phyloP scores from a whole-genome alignment of 2,329 filamentous ascomycete species.

The Stemphylium beticola region DNA sequence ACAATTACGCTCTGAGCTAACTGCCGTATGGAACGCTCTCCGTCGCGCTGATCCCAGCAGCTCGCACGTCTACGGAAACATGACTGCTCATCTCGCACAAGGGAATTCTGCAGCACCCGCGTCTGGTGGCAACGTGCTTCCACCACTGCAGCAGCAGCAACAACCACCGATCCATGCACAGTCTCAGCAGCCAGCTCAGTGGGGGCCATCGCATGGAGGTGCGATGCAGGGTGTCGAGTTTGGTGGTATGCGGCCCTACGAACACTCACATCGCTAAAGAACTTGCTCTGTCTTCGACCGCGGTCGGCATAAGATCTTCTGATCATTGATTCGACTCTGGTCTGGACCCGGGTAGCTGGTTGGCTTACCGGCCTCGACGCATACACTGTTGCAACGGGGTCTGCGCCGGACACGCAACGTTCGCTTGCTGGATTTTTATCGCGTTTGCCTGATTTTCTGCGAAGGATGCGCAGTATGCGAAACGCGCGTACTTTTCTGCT shows the following conservation, averaged over 20 bases:
- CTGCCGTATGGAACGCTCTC: constrained; percentile 54
- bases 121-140: constrained; percentile 40
- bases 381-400: neutral
- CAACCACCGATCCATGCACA: constrained; percentile 17
- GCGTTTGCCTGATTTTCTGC: neutral
- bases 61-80: constrained; percentile 56
- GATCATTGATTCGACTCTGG: neutral
- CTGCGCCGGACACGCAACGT: neutral
- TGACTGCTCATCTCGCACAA: constrained; percentile 53
- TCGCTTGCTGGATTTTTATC: neutral
- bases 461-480: neutral
- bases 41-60: constrained; percentile 54
- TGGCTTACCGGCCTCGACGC: neutral
- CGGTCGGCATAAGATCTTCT: neutral
- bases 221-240: constrained; percentile 61
- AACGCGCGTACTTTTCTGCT: constrained; percentile 1
- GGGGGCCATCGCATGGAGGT: constrained; percentile 34
- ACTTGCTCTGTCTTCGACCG: neutral
- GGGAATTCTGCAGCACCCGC: constrained; percentile 42
- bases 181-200: constrained; percentile 44
- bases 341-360: neutral
- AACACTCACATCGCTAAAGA: constrained; percentile 42
- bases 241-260: constrained; percentile 46
- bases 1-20: constrained; percentile 54
- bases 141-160: constrained; percentile 44